Conservation (phyloP, 2,329 filamentous ascomycete genomes). For the Coleophoma cylindrospora region DNA sequence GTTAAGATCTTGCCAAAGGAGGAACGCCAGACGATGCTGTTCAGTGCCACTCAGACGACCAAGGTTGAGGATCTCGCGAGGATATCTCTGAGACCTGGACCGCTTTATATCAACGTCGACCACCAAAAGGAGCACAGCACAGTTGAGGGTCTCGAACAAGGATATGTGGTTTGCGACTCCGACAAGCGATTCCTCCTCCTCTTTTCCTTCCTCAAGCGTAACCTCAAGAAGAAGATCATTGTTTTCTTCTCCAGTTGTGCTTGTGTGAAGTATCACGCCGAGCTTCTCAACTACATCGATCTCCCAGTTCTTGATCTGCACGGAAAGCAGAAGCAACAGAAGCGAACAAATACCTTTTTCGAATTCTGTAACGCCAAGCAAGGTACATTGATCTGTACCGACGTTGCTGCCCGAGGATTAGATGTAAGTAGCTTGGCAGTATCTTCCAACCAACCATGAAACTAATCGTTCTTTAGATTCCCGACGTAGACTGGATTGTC, state of each 20-base stretch:
- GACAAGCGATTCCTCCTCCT: conserved; percentile 92
- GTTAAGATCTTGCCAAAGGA: conserved; percentile 89
- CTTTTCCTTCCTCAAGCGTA: conserved; percentile 89
- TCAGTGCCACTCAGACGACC: conserved; percentile 96
- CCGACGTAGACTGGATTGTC: not conserved
- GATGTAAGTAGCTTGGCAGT: conserved; percentile 53
- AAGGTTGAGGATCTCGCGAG: conserved; percentile 96
- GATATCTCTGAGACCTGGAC: conserved; percentile 86
- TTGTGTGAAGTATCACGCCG: conserved; percentile 92
- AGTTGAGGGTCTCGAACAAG: conserved; percentile 90
- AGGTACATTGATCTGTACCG: conserved; percentile 90
- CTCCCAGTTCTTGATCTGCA: conserved; percentile 81
- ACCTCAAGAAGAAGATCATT: conserved; percentile 87
- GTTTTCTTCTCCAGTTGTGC: conserved; percentile 93
- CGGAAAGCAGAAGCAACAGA: conserved; percentile 97
- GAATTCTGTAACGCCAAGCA: conserved; percentile 85
- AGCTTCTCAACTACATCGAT: conserved; percentile 97
- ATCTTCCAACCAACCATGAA: not conserved
- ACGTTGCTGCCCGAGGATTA: conserved; percentile 89
- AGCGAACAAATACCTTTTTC: conserved; percentile 98
- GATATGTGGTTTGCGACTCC: conserved; percentile 88
- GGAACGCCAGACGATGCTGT: conserved; percentile 92
- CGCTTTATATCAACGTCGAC: conserved; percentile 96
- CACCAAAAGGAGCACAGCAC: conserved; percentile 85
- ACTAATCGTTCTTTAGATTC: conserved; percentile 1